Evolutionary conservation across 148 eudicot genomes (phyloP).

Genomic region (Vaccinium myrtillus): DNA sequence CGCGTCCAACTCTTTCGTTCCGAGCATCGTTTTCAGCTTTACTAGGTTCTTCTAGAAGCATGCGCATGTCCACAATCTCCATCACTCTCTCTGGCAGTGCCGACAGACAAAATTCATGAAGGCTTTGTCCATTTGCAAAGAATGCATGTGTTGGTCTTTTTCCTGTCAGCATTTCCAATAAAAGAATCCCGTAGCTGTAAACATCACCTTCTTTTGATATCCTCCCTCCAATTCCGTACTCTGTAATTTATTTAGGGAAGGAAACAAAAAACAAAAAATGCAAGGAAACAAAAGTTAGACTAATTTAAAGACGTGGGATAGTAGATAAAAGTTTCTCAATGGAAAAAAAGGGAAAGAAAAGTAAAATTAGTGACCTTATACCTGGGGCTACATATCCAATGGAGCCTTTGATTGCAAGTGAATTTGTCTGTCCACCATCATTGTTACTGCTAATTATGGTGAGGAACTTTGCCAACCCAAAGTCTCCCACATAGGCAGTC

Average conservation of each 20-base stretch:
- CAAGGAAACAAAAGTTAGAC: not conserved
- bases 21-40: not conserved
- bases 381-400: conserved; percentile 17
- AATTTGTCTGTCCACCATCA: not conserved
- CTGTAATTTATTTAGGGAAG: not conserved
- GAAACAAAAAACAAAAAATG: too few species aligned
- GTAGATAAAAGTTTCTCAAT: not conserved
- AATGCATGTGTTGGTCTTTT: conserved; percentile 1
- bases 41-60: not conserved
- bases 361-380: not conserved
- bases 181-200: not conserved
- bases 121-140: not conserved
- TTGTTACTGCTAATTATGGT: not conserved
- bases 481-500: conserved; percentile 19
- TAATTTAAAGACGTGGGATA: not conserved
- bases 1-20: not conserved
- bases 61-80: not conserved
- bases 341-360: not conserved
- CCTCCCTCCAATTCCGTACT: not conserved
- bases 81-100: not conserved
- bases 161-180: not conserved
- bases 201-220: not conserved
- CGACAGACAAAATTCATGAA: not conserved
- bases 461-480: conserved; percentile 20
- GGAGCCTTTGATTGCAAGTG: not conserved